These are phyloP conservation scores for Quercus glauca DNA, from an alignment of 306 rosid species.

Conservation along the genomic window DNA sequence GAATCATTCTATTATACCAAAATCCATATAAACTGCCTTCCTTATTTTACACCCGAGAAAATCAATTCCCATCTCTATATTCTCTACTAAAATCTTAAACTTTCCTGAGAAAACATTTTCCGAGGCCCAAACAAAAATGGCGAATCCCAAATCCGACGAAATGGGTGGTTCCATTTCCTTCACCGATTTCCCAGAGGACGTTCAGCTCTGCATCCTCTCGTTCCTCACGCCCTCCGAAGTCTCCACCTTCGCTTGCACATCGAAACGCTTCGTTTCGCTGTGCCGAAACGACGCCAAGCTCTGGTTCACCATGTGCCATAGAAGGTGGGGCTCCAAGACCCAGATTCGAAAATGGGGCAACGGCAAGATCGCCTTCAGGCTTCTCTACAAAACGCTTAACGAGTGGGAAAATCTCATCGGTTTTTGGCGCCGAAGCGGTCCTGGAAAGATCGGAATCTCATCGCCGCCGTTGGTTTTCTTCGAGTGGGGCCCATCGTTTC, in stretches of 20 bases:
- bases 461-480: constrained; percentile 71
- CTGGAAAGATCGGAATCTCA: constrained; percentile 15
- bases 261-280: constrained; percentile 56
- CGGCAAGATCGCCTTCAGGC: constrained; percentile 45
- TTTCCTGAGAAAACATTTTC: constrained; percentile 2
- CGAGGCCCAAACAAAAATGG: constrained; percentile 30
- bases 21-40: background rate
- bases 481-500: constrained; percentile 76
- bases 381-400: constrained; percentile 60
- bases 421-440: constrained; percentile 89
- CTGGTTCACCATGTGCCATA: constrained; percentile 81
- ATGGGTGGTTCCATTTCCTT: constrained; percentile 37
- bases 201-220: constrained; percentile 79
- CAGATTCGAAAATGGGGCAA: constrained; percentile 65
- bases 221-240: constrained; percentile 69
- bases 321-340: constrained; percentile 85
- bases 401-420: constrained; percentile 78
- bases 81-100: background rate
- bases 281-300: constrained; percentile 60
- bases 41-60: background rate
- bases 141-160: constrained; percentile 21
- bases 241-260: constrained; percentile 70
- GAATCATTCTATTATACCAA: constrained; percentile 16
- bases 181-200: constrained; percentile 79
- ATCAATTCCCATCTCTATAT: background rate